Evolutionary conservation across 1,284 basidiomycete species (phyloP), one percentile per base, ranked within the genome.

Genomic region (Garcileccinum viscosum): DNA sequence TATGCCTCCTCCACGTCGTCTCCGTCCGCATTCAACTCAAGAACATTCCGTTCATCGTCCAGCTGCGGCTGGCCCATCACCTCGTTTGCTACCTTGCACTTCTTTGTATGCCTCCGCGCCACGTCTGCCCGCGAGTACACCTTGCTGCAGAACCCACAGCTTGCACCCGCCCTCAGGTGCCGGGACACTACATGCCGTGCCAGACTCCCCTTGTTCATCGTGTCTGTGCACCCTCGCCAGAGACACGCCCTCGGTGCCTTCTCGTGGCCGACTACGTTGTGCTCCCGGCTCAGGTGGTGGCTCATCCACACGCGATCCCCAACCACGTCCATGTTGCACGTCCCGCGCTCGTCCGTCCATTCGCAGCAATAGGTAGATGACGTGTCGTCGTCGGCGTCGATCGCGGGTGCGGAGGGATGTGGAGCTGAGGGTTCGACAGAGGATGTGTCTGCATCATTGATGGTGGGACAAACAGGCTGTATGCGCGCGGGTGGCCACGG

Each of bases 201-300:
- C 61, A 80, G 69, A 63, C 68, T 73, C 19, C 77, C 75, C 66
- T 80, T 79, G 68, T 77, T 76, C 77, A 80, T 75, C 53, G 62
- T 70, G 12, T 71, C 77, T 15, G 62, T 62, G 53, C 77, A 80
- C 35, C 67, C 74, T 37, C 42, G 61, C 75, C 78, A 77, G 61
- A 50, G 24, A 64, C 75, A 78, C 24, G 67, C 60, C 3, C 67
- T 67, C 4, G 65, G 66, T 0, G 66, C 53, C 44, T 68, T 72
- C 33, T 76, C 76, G 53, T 73, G 65, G 27, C 77, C 76, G 6
- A 67, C 53, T 8, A 76, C 67, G 40, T 69, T 62, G 53, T 80
- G 76, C 22, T 38, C 40, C 14, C 68, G 64, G 47, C 70, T 67
- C 32, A 77, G 69, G 42, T 80, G 78, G 11, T 73, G 64, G 59